phyloP scores from a whole-genome alignment of 805 yeast species.

The Wickerhamomyces strasburgensis region DNA sequence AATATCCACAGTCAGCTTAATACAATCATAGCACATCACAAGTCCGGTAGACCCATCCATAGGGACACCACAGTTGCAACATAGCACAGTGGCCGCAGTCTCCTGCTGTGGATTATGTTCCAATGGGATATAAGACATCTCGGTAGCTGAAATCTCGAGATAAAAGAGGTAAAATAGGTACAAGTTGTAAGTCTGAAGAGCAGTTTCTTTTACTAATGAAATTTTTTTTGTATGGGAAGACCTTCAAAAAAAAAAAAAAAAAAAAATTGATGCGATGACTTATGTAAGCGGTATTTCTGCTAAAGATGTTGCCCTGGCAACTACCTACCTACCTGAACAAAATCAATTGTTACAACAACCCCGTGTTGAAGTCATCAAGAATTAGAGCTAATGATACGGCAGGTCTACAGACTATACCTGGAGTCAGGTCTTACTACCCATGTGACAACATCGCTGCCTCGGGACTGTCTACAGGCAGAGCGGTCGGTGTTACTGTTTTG shows the following conservation, averaged over 20 bases:
- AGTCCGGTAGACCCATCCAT: constrained; percentile 93
- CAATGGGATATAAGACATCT: constrained; percentile 36
- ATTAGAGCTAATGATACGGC: no score
- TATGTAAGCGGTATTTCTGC: constrained; percentile 2
- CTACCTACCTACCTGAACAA: no score
- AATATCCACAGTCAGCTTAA: constrained; percentile 86
- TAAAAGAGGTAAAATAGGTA: no score
- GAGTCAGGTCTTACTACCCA: constrained; percentile 10
- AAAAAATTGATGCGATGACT: constrained; percentile 1
- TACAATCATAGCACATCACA: constrained; percentile 97
- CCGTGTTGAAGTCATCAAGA: no score
- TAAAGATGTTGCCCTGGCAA: no score
- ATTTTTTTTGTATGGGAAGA: constrained; percentile 1
- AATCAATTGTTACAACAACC: no score
- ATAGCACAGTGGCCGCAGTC: constrained; percentile 76
- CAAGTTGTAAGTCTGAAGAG: background rate
- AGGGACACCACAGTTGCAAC: constrained; percentile 98
- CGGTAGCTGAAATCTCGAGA: no score
- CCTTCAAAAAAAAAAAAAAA: background rate
- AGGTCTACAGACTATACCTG: background rate
- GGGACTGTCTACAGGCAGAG: constrained; percentile 27
- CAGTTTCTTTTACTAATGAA: constrained; percentile 1
- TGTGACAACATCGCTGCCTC: constrained; percentile 19
- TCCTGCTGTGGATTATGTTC: constrained; percentile 31
- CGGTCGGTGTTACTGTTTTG: constrained; percentile 20